phyloP scores from a whole-genome alignment of 169 alveolate species.

The Plasmodium gaboni region DNA sequence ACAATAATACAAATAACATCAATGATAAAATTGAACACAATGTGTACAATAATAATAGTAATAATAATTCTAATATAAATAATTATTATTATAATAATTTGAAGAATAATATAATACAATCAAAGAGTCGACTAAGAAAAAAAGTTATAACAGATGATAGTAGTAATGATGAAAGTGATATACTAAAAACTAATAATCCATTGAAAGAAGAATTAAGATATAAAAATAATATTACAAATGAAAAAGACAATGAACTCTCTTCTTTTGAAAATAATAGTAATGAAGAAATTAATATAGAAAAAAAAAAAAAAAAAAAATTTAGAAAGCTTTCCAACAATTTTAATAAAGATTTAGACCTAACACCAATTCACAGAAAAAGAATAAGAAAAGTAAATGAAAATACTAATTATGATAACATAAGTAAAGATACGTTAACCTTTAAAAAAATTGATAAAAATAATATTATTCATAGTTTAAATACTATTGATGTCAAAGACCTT shows the following conservation, averaged over 20 bases:
- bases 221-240: constrained; percentile 2
- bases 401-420: too few species aligned
- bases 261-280: background rate
- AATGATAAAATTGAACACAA: too few species aligned
- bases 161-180: constrained; percentile 1
- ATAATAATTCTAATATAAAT: too few species aligned
- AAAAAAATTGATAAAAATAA: too few species aligned
- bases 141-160: constrained; percentile 38
- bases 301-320: background rate
- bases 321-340: too few species aligned
- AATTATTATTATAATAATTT: background rate
- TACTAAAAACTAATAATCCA: background rate
- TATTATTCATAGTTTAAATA: too few species aligned
- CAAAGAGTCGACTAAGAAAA: constrained; percentile 45
- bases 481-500: too few species aligned
- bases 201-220: background rate
- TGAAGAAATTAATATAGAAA: background rate
- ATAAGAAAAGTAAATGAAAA: background rate
- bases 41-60: too few species aligned
- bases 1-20: too few species aligned
- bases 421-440: too few species aligned
- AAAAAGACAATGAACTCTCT: background rate
- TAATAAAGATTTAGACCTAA: too few species aligned
- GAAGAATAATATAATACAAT: background rate
- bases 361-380: constrained; percentile 1